Conservation (phyloP, 176 grass and related monocot species). For the Oropetium thomaeum region DNA sequence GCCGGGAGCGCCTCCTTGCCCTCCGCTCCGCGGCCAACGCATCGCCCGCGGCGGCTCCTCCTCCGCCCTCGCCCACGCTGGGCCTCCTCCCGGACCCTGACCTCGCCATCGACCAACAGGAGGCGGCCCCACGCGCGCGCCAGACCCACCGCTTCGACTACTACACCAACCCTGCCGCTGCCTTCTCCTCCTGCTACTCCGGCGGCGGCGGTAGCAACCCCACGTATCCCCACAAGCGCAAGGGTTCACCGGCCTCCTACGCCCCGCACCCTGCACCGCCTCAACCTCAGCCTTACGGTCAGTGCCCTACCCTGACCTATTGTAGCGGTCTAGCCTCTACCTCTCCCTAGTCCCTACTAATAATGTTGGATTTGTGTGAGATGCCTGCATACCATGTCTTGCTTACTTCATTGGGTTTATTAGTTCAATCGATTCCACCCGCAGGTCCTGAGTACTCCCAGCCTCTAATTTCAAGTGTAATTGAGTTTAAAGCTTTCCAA, state of each 20-base stretch:
- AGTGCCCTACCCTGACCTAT: slow-evolving; percentile 1
- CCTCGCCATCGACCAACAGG: neutral
- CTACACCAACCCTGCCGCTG: slow-evolving; percentile 59
- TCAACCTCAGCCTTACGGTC: slow-evolving; percentile 31
- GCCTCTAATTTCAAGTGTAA: neutral
- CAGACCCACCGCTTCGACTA: slow-evolving; percentile 32
- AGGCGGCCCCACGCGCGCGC: neutral
- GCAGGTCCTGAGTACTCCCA: neutral
- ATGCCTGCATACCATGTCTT: neutral
- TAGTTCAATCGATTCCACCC: neutral
- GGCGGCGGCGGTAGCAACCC: neutral
- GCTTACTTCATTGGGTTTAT: neutral
- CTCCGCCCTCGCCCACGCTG: neutral
- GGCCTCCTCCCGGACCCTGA: slow-evolving; percentile 36
- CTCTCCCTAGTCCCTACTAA: neutral
- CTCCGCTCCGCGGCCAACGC: slow-evolving; percentile 32
- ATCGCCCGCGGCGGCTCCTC: slow-evolving; percentile 3
- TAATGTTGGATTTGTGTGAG: neutral
- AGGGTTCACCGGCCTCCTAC: neutral
- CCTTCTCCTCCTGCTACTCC: slow-evolving; percentile 44
- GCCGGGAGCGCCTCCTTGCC: slow-evolving; percentile 50
- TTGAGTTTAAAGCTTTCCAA: neutral
- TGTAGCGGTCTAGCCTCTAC: too few species aligned
- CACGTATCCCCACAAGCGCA: slow-evolving; percentile 32
- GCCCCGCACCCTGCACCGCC: neutral